Evolutionary conservation across 1,139 yeast genomes (phyloP).

Genomic region (Pneumocystis wakefieldiae): DNA sequence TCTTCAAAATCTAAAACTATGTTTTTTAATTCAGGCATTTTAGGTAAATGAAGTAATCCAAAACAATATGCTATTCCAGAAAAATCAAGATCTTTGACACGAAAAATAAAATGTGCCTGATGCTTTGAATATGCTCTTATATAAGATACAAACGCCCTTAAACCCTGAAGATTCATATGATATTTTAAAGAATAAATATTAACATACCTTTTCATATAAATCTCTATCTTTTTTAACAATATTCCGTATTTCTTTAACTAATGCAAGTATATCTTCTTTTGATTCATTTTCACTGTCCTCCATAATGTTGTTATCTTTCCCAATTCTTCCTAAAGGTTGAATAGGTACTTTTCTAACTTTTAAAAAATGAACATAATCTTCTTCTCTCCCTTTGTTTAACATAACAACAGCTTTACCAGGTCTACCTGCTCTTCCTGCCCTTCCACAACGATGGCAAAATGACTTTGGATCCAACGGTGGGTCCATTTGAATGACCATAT

Average conservation of each 20-base stretch:
- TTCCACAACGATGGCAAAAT: slow-evolving; percentile 77
- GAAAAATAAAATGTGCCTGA: slow-evolving; percentile 77
- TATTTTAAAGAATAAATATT: slow-evolving; percentile 5
- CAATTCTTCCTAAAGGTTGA: slow-evolving; percentile 15
- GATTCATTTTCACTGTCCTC: slow-evolving; percentile 17
- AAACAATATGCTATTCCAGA: slow-evolving; percentile 58
- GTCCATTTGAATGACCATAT: slow-evolving; percentile 69
- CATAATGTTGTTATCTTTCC: neutral
- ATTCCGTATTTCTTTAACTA: slow-evolving; percentile 9
- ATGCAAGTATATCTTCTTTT: neutral
- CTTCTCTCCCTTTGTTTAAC: slow-evolving; percentile 60
- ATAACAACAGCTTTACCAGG: slow-evolving; percentile 66
- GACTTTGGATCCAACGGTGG: slow-evolving; percentile 87
- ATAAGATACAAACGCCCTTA: slow-evolving; percentile 71
- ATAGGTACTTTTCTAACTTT: slow-evolving; percentile 52
- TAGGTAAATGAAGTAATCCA: slow-evolving; percentile 71
- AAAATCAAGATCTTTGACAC: slow-evolving; percentile 57
- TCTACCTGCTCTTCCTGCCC: slow-evolving; percentile 84
- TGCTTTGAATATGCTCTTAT: slow-evolving; percentile 76
- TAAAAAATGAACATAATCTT: slow-evolving; percentile 69
- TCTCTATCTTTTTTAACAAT: neutral
- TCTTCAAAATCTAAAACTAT: slow-evolving; percentile 4
- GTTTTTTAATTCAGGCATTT: slow-evolving; percentile 72
- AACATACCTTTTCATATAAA: slow-evolving; percentile 7
- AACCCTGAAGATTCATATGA: slow-evolving; percentile 27